These are phyloP conservation scores for Microdochium paspali DNA, from an alignment of 2,329 filamentous ascomycete genomes.

Conservation along the genomic window DNA sequence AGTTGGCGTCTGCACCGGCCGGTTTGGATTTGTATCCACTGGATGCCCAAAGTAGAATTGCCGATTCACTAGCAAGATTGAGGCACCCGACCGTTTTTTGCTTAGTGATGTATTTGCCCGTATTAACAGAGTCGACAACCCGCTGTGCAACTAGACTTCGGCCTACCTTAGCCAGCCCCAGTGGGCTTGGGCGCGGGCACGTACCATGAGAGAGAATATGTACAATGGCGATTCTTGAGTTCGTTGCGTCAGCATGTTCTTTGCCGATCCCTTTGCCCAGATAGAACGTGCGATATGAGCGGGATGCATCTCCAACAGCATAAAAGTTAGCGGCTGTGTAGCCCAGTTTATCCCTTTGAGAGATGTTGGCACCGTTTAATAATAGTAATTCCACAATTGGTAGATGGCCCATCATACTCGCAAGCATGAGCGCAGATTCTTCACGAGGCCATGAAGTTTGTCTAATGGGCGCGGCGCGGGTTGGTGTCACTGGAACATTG, in stretches of 20 bases:
- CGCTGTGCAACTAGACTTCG: not conserved
- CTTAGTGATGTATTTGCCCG: not conserved
- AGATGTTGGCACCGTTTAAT: conserved; percentile 2
- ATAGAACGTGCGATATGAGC: not conserved
- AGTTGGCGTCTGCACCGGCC: conserved; percentile 1
- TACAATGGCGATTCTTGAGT: not conserved
- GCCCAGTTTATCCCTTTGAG: not conserved
- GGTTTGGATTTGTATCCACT: not conserved
- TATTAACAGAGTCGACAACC: not conserved
- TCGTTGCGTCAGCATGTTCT: not conserved
- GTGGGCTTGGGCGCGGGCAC: not conserved
- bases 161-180: not conserved
- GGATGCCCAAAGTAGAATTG: not conserved
- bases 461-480: not conserved
- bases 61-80: not conserved
- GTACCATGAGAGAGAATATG: no score
- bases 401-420: conserved; percentile 11
- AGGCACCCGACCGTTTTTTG: not conserved
- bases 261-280: not conserved
- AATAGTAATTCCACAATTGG: conserved; percentile 9
- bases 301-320: conserved; percentile 4
- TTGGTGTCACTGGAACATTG: not conserved
- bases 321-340: conserved; percentile 4
- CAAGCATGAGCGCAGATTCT: conserved; percentile 6
- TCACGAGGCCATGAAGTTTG: not conserved